Evolutionary conservation across 148 eudicot genomes (phyloP).

Genomic region (Rheum nobile): DNA sequence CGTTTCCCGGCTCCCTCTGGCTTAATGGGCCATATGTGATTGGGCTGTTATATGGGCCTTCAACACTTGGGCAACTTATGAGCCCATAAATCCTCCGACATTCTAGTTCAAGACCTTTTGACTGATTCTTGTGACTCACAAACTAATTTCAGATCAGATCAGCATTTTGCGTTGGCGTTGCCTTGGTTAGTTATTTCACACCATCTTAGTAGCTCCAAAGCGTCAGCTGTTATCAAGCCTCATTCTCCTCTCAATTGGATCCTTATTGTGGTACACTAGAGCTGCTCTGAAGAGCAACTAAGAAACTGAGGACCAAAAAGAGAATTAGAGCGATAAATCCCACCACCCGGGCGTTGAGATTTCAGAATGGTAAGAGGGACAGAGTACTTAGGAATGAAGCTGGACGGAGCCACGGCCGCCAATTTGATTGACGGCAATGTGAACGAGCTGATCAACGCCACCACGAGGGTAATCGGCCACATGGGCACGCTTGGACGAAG

Average conservation of each 20-base stretch:
- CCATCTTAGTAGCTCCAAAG: background rate
- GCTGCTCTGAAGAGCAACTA: background rate
- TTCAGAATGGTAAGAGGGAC: conserved; percentile 35
- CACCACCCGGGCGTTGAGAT: background rate
- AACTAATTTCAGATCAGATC: background rate
- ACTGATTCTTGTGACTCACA: background rate
- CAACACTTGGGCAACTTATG: background rate
- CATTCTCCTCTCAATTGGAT: background rate
- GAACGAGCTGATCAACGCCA: conserved; percentile 42
- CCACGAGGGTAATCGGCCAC: conserved; percentile 30
- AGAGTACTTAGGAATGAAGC: conserved; percentile 31
- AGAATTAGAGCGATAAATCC: background rate
- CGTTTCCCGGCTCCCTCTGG: too few relatives aligned
- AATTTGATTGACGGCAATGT: conserved; percentile 38
- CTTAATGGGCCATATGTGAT: background rate
- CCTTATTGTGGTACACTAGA: background rate
- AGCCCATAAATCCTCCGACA: background rate
- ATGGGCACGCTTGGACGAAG: conserved; percentile 33
- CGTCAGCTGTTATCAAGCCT: too few relatives aligned
- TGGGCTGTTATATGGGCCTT: background rate
- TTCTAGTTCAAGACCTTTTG: background rate
- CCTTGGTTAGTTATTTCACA: background rate
- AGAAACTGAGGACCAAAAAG: background rate
- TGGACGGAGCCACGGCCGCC: conserved; percentile 23
- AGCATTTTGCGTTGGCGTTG: background rate